phyloP scores from a whole-genome alignment of 179 eudicot genomes.

The Dionaea muscipula region DNA sequence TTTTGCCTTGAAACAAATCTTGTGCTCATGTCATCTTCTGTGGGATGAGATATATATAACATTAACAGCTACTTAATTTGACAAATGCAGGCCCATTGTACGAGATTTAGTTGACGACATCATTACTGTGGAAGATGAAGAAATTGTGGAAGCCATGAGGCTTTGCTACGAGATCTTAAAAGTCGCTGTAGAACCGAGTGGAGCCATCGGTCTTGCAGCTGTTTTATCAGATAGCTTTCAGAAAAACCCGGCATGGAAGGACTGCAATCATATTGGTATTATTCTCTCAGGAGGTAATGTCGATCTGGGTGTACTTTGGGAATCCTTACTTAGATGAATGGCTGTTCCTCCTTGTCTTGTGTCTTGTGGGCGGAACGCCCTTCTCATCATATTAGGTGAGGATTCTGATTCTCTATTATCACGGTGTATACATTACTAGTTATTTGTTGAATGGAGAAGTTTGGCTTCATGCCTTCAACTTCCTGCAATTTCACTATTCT shows the following conservation, averaged over 20 bases:
- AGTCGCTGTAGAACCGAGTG: conserved; percentile 89
- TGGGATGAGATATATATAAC: no score
- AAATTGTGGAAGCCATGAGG: conserved; percentile 69
- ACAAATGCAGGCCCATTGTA: conserved; percentile 59
- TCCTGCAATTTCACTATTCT: no score
- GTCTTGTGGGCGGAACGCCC: no score
- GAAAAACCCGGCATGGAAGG: conserved; percentile 47
- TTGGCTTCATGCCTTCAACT: no score
- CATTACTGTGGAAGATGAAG: conserved; percentile 66
- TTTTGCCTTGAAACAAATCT: no score
- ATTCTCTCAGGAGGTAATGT: conserved; percentile 82
- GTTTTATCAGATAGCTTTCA: conserved; percentile 59
- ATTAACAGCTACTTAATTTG: no score
- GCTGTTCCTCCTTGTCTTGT: neutral
- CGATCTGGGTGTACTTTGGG: conserved; percentile 75
- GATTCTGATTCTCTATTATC: no score
- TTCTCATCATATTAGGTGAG: no score
- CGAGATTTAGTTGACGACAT: conserved; percentile 77
- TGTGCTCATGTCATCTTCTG: no score
- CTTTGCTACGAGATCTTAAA: conserved; percentile 80
- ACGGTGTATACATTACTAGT: no score
- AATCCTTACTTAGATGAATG: conserved; percentile 23
- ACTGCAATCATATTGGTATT: conserved; percentile 54
- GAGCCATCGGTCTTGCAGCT: conserved; percentile 87
- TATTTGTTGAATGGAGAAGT: no score